phyloP scores from a whole-genome alignment of 2,329 filamentous ascomycete species.

The Aureobasidium melanogenum region DNA sequence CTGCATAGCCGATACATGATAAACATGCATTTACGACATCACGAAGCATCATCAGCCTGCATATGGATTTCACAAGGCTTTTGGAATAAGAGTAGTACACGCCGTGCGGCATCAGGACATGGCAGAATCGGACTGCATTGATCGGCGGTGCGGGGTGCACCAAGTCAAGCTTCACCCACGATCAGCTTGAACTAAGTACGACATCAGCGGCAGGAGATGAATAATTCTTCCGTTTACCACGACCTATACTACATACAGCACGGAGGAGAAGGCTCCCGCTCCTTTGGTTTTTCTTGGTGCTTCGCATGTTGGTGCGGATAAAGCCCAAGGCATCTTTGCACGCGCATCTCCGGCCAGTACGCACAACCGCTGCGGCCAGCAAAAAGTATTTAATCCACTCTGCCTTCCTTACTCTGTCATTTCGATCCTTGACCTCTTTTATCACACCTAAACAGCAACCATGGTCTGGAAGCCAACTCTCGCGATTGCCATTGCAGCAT shows the following conservation, averaged over 20 bases:
- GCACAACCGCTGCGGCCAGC: not conserved
- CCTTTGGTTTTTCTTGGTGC: no score
- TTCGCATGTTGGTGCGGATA: not conserved
- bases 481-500: not conserved
- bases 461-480: not conserved
- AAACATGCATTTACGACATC: not conserved
- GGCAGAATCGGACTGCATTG: not conserved
- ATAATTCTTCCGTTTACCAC: not conserved
- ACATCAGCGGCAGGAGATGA: not conserved
- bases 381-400: not conserved
- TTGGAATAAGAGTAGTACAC: not conserved
- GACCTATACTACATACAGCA: not conserved
- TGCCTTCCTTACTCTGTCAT: not conserved
- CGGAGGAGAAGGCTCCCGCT: no score
- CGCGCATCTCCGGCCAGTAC: not conserved
- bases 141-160: conserved; percentile 7
- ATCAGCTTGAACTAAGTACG: not conserved
- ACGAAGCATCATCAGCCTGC: not conserved
- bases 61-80: not conserved
- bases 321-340: not conserved
- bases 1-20: not conserved
- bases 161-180: not conserved
- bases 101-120: not conserved
- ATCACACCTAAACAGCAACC: not conserved
- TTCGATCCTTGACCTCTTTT: not conserved